Conservation (phyloP, 106 monocot species). For the Amphibolis antarctica region DNA sequence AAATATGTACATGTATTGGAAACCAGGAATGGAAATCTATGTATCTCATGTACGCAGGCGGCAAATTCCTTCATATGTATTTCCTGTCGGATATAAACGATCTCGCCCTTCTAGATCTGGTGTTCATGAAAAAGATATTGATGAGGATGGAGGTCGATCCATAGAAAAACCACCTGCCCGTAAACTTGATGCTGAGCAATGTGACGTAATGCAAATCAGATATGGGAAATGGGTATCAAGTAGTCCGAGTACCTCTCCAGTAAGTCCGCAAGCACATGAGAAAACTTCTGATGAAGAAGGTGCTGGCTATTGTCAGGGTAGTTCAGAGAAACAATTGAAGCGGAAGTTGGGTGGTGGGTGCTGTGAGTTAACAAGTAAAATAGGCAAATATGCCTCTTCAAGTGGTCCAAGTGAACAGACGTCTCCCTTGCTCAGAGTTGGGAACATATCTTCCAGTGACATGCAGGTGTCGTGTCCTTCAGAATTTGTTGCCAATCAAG, state of each 20-base stretch:
- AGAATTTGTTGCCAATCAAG: too few relatives aligned
- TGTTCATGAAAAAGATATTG: slow-evolving; percentile 5
- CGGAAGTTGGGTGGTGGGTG: not conserved
- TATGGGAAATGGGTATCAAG: not conserved
- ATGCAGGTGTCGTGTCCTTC: too few relatives aligned
- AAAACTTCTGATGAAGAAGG: not conserved
- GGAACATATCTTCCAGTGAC: too few relatives aligned
- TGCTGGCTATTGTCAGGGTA: not conserved
- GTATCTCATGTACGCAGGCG: slow-evolving; percentile 76
- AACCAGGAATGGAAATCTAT: slow-evolving; percentile 69
- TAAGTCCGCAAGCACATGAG: not conserved
- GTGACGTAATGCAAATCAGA: not conserved
- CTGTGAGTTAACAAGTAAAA: not conserved
- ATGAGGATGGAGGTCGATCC: slow-evolving; percentile 8
- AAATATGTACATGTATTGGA: slow-evolving; percentile 70
- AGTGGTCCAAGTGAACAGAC: not conserved
- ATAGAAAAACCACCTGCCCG: slow-evolving; percentile 2
- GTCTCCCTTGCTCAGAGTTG: not conserved
- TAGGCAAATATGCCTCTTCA: not conserved
- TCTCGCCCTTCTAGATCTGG: slow-evolving; percentile 25
- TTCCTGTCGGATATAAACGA: slow-evolving; percentile 71
- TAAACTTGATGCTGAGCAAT: not conserved
- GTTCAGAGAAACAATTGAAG: not conserved
- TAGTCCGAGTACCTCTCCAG: slow-evolving; percentile 4
- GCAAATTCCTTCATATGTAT: slow-evolving; percentile 82